These are phyloP conservation scores for Pontederia paniculata DNA, from an alignment of 176 grass and related monocot species.

Conservation along the genomic window DNA sequence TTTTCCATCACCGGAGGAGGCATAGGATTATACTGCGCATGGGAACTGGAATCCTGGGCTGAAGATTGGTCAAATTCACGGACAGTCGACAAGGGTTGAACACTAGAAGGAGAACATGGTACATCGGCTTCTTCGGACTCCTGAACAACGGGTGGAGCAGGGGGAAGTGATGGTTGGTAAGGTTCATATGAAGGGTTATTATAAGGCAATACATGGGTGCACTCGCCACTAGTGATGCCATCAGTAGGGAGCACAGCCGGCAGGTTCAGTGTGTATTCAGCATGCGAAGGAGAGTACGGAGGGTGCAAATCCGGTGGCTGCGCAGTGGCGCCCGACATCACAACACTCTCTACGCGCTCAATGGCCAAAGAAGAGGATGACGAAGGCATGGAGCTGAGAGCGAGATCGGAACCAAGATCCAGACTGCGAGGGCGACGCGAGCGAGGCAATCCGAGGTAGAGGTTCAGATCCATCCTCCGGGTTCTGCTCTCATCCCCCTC, in stretches of 20 bases:
- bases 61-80: conserved; percentile 10
- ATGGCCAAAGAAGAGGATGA: conserved; percentile 55
- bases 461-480: conserved; percentile 91
- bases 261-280: conserved; percentile 16
- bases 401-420: conserved; percentile 86
- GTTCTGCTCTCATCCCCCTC: not conserved
- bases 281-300: conserved; percentile 31
- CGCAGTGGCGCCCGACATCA: conserved; percentile 7
- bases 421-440: conserved; percentile 54
- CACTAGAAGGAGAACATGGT: not conserved
- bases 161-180: conserved; percentile 13
- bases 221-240: conserved; percentile 24
- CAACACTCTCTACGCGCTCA: conserved; percentile 24
- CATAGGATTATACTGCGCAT: conserved; percentile 12
- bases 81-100: not conserved
- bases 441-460: conserved; percentile 77
- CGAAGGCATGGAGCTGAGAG: conserved; percentile 51
- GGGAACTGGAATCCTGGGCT: conserved; percentile 4
- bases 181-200: conserved; percentile 15
- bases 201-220: conserved; percentile 35
- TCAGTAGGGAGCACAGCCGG: conserved; percentile 21
- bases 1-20: conserved; percentile 17
- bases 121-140: conserved; percentile 21
- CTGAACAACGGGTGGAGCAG: conserved; percentile 17
- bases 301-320: conserved; percentile 29